Evolutionary conservation across 2,329 filamentous ascomycete genomes (phyloP).

Genomic region (Diaporthe vaccinii): DNA sequence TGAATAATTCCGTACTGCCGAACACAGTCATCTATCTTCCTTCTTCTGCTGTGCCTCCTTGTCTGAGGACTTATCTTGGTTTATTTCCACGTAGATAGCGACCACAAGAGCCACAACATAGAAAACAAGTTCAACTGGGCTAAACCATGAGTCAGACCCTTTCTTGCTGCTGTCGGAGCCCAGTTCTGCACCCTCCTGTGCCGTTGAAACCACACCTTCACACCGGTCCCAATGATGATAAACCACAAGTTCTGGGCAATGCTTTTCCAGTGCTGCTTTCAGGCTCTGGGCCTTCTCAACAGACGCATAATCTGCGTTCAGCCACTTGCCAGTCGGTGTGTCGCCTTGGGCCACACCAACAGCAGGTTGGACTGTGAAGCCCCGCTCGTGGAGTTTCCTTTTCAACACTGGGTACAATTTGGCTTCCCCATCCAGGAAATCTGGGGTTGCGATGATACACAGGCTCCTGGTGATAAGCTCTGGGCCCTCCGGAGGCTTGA

Average conservation of each 20-base stretch:
- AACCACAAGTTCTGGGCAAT: background rate
- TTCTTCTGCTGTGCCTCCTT: background rate
- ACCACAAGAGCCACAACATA: background rate
- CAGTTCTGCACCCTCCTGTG: background rate
- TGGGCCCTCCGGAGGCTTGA: background rate
- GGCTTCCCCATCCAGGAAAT: background rate
- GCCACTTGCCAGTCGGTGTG: background rate
- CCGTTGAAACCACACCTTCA: background rate
- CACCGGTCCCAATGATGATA: background rate
- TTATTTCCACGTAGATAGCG: background rate
- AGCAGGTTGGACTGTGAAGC: background rate
- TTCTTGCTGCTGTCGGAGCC: background rate
- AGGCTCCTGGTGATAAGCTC: background rate
- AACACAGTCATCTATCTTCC: background rate
- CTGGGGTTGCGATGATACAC: background rate
- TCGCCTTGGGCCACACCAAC: accelerated
- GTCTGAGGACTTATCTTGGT: background rate
- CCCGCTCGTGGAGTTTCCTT: background rate
- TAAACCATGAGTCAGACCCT: background rate
- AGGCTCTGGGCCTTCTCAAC: background rate
- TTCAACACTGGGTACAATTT: background rate
- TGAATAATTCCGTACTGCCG: background rate
- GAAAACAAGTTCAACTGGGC: background rate
- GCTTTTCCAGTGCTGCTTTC: background rate
- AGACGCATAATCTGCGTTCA: background rate